Conservation (phyloP, 2,329 filamentous ascomycete genomes). For the Aspergillus sp. region DNA sequence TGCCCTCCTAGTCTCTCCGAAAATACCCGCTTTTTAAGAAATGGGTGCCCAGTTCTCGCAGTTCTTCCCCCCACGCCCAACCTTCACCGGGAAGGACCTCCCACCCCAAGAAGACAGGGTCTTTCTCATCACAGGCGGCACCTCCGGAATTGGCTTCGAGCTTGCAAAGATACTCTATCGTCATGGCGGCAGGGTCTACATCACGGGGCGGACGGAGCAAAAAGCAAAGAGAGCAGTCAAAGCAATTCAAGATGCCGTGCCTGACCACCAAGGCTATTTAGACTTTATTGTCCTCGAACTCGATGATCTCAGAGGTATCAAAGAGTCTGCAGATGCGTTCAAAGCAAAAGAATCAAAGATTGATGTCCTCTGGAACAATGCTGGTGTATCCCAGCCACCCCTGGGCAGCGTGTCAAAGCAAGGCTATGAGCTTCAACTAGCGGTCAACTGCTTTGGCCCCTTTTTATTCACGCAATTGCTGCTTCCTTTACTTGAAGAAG, state of each 20-base stretch:
- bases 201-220: slow-evolving; percentile 3
- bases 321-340: slow-evolving; percentile 33
- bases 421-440: slow-evolving; percentile 39
- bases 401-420: slow-evolving; percentile 28
- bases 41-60: slow-evolving; percentile 7
- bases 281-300: slow-evolving; percentile 50
- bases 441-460: slow-evolving; percentile 42
- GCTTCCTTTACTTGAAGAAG: slow-evolving; percentile 35
- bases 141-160: slow-evolving; percentile 12
- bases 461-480: slow-evolving; percentile 43
- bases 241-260: not conserved
- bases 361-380: slow-evolving; percentile 45
- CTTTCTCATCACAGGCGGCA: slow-evolving; percentile 8
- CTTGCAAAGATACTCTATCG: slow-evolving; percentile 10
- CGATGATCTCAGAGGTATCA: slow-evolving; percentile 18
- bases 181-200: slow-evolving; percentile 9
- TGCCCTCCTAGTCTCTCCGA: no score
- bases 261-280: slow-evolving; percentile 25
- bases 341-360: slow-evolving; percentile 34
- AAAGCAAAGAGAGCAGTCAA: not conserved
- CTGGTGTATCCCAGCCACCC: slow-evolving; percentile 37
- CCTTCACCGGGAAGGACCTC: slow-evolving; percentile 9
- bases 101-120: slow-evolving; percentile 5
- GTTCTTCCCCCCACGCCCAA: slow-evolving; percentile 9
- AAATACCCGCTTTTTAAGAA: not conserved